Percentiles rank a stretch among this genome's conserved stretches.
phyloP scores from a whole-genome alignment of 495 filamentous ascomycete species.

The Cercophora scortea region DNA sequence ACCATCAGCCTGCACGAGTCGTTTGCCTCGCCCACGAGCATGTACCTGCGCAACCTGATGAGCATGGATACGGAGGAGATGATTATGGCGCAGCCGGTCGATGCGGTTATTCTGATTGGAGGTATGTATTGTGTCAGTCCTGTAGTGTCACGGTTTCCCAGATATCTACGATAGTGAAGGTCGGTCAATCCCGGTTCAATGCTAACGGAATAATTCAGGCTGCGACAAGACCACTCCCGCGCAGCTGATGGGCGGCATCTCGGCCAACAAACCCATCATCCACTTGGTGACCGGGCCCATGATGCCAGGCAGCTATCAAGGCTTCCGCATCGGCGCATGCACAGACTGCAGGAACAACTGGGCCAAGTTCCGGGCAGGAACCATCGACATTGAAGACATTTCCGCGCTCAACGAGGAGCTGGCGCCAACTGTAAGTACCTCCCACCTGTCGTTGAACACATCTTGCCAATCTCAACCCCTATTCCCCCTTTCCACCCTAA shows the following conservation, averaged over 20 bases:
- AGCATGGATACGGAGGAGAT: slow-evolving; percentile 70
- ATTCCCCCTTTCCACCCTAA: too few relatives aligned
- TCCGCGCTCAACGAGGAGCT: slow-evolving; percentile 58
- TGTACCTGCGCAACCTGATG: slow-evolving; percentile 63
- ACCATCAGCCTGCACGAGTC: slow-evolving; percentile 59
- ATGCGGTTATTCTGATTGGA: slow-evolving; percentile 57
- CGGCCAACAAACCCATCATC: slow-evolving; percentile 58
- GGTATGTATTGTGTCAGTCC: slow-evolving; percentile 29
- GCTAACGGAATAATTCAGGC: slow-evolving; percentile 32
- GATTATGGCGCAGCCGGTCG: slow-evolving; percentile 56
- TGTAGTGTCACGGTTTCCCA: neutral
- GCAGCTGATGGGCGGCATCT: slow-evolving; percentile 63
- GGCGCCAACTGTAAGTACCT: slow-evolving; percentile 48
- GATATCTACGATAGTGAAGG: too few relatives aligned
- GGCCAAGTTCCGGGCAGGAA: slow-evolving; percentile 53
- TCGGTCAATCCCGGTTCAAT: too few relatives aligned
- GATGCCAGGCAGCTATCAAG: slow-evolving; percentile 56
- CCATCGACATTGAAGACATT: slow-evolving; percentile 60
- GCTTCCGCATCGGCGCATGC: slow-evolving; percentile 53
- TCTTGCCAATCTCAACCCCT: too few relatives aligned
- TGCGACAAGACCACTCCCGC: slow-evolving; percentile 65
- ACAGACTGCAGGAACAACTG: slow-evolving; percentile 63
- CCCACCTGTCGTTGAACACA: too few relatives aligned
- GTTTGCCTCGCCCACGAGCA: slow-evolving; percentile 58
- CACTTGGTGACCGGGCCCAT: slow-evolving; percentile 59